Evolutionary conservation across 176 grass and related monocot species (phyloP), one percentile per base, ranked within the genome.

Genomic region (Puya raimondii): DNA sequence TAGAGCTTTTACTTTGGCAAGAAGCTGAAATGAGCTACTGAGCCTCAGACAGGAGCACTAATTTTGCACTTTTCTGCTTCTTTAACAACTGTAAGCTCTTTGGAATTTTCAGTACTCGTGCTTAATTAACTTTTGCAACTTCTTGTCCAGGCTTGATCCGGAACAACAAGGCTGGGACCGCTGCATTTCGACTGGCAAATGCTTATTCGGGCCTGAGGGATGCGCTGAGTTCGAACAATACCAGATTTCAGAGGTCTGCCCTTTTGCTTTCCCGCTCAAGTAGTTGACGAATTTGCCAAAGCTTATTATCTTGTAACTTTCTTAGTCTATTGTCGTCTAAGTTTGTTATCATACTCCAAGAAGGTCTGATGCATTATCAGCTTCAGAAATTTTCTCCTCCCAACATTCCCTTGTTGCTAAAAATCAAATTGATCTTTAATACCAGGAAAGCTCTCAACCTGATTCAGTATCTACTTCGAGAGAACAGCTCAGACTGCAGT

Each of bases 161-260:
- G 65, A 91, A 96, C 74, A 89, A 91, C 66, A 89, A 80, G 75
- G 80, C 76, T 65, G 89, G 86, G 74, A 76, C 82, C 71, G 21
- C 81, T 64, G 86, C 93, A 72, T 96, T 96, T 80, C 81, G 84
- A 71, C 78, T 89, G 66, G 79, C 88, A 52, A 92, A 96, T 78
- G 86, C 88, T 50, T 92, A 89, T 74, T 64, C 86, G 53, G 92
- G 92, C 42, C 72, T 89, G 26, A 80, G 80, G 80, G 88, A 92
- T 64, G 92, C 92, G 29, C 82, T 96, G 72, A 84, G 67, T 77
- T 83, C 86, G 63, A 86, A 89, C 27, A 72, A 70, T 70, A 71
- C 73, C 54, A 96, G 83, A 76, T 96, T 91, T 77, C 88, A 96
- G 56, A 91, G 88, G 91, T 96, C 54, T 59, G 15, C n/a, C 54